Percentiles rank a stretch among this genome's conserved stretches.
These are phyloP conservation scores for Aspergillus clavatus DNA, from an alignment of 2,329 filamentous ascomycete species.

Conservation along the genomic window DNA sequence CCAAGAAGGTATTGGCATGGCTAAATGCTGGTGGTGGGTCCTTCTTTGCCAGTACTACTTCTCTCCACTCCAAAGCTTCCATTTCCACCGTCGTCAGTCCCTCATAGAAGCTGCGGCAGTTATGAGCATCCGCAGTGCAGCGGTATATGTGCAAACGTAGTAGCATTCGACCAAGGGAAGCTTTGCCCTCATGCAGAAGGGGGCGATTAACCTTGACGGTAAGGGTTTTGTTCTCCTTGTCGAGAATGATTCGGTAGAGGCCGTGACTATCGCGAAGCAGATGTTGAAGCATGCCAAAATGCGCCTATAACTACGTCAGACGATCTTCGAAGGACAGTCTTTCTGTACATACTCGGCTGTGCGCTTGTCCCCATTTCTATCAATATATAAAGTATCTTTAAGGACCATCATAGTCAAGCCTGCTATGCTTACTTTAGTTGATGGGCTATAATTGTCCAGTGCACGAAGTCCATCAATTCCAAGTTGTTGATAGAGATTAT, in stretches of 20 bases:
- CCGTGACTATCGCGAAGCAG: slow-evolving; percentile 52
- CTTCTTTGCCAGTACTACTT: slow-evolving; percentile 50
- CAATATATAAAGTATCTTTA: slow-evolving; percentile 2
- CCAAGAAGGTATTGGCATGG: slow-evolving; percentile 55
- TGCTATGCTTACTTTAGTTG: slow-evolving; percentile 40
- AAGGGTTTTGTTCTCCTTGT: slow-evolving; percentile 37
- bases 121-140: slow-evolving; percentile 54
- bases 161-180: slow-evolving; percentile 55
- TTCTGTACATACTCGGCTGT: slow-evolving; percentile 9
- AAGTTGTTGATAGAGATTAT: slow-evolving; percentile 41
- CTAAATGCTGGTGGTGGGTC: slow-evolving; percentile 57
- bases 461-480: slow-evolving; percentile 41
- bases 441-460: slow-evolving; percentile 37
- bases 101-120: slow-evolving; percentile 54
- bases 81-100: slow-evolving; percentile 53
- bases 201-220: no score
- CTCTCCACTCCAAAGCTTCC: slow-evolving; percentile 50
- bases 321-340: neutral
- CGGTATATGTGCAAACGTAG: slow-evolving; percentile 59
- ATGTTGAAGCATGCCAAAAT: slow-evolving; percentile 58
- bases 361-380: slow-evolving; percentile 17
- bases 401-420: neutral
- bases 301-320: slow-evolving; percentile 41
- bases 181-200: slow-evolving; percentile 45
- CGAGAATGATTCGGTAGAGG: slow-evolving; percentile 49